Evolutionary conservation across 2,329 filamentous ascomycete genomes (phyloP).

Genomic region (Monosporascus sp.): DNA sequence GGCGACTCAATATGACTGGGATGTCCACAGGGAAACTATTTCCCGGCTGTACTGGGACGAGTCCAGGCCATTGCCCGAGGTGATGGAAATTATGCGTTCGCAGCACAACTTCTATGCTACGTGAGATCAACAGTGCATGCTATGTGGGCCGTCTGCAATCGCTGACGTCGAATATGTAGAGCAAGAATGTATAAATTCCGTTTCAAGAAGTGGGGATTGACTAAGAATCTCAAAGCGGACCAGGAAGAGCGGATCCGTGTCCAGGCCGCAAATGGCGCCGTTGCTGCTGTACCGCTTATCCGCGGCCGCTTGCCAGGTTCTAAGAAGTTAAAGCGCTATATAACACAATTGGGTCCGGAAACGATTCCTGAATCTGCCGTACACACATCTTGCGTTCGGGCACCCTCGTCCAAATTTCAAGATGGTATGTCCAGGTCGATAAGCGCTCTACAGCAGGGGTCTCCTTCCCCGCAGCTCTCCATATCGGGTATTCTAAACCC

Average conservation of each 20-base stretch:
- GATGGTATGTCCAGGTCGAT: background rate
- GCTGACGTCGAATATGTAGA: background rate
- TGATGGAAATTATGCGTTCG: conserved; percentile 13
- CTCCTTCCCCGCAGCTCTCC: background rate
- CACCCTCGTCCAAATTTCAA: background rate
- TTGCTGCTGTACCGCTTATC: background rate
- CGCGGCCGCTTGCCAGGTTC: conserved; percentile 7
- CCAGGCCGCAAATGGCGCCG: background rate
- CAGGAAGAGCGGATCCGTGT: conserved; percentile 10
- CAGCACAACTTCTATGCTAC: conserved; percentile 15
- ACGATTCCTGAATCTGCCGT: background rate
- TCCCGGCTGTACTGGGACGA: conserved; percentile 15
- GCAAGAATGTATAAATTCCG: conserved; percentile 1
- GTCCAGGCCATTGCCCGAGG: conserved; percentile 13
- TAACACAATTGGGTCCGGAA: background rate
- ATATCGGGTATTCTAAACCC: background rate
- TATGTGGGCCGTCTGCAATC: background rate
- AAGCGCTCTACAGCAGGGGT: background rate
- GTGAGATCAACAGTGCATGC: conserved; percentile 4
- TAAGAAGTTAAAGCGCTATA: conserved; percentile 1
- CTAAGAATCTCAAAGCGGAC: conserved; percentile 15
- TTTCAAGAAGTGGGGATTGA: conserved; percentile 11
- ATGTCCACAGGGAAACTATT: conserved; percentile 9
- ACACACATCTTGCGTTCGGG: background rate
- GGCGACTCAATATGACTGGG: conserved; percentile 13